Evolutionary conservation across 768 basidiomycete species (phyloP).

Genomic region (Lentinula sp.): DNA sequence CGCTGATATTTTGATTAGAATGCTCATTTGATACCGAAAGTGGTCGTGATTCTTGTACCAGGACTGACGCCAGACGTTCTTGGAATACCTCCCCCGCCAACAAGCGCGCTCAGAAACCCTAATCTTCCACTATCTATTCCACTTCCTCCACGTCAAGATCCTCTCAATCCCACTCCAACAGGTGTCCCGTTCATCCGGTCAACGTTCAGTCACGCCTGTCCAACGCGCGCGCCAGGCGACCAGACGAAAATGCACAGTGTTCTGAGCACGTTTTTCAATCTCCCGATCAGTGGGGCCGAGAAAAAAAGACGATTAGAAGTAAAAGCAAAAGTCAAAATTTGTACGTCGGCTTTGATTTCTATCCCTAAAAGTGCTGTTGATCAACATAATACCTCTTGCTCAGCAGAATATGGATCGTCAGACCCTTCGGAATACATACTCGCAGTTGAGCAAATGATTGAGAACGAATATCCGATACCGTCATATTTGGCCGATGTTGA

Average conservation of each 20-base stretch:
- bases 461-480: slow-evolving; percentile 90
- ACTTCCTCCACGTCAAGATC: slow-evolving; percentile 13
- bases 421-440: slow-evolving; percentile 70
- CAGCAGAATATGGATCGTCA: slow-evolving; percentile 18
- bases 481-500: slow-evolving; percentile 69
- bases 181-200: slow-evolving; percentile 56
- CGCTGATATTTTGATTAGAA: slow-evolving; percentile 41
- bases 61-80: slow-evolving; percentile 77
- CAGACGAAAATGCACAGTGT: slow-evolving; percentile 80
- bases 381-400: neutral
- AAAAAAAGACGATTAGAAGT: slow-evolving; percentile 56
- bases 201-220: slow-evolving; percentile 90
- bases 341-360: slow-evolving; percentile 24
- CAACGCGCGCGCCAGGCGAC: slow-evolving; percentile 91
- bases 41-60: slow-evolving; percentile 79
- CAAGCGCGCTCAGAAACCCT: slow-evolving; percentile 55
- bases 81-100: slow-evolving; percentile 63
- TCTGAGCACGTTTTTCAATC: slow-evolving; percentile 75
- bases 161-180: neutral
- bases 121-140: slow-evolving; percentile 49
- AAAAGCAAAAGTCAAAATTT: slow-evolving; percentile 8
- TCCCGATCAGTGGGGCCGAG: slow-evolving; percentile 75
- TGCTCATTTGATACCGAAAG: slow-evolving; percentile 63
- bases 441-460: slow-evolving; percentile 81
- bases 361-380: neutral